Evolutionary conservation across 768 basidiomycete species (phyloP), one percentile per base, ranked within the genome.

Genomic region (Termitomyces sp.): DNA sequence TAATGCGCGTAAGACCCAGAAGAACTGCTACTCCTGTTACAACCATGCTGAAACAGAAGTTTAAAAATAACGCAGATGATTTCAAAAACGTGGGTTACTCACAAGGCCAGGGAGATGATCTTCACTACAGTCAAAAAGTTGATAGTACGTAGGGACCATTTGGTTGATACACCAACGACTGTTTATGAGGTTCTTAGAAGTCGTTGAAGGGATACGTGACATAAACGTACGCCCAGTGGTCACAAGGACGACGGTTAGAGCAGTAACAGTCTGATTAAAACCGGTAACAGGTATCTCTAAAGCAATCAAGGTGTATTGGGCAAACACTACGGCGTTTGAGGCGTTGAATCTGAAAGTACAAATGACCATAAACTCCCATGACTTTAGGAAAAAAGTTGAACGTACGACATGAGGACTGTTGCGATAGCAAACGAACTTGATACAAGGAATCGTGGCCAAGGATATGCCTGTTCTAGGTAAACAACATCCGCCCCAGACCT

Each of bases 11-110:
- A 37, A 76, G 65, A 7, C 85, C 85, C 2, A 75, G 71, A 4
- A 88, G 71, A 4, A 87, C 86, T 7, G 81, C 82, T 73, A 82
- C 77, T 59, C 81, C 81, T 0, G 82, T 77, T 27, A 82, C 62
- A 4, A 83, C 80, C 46, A 87, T 67, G 40, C 73, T 73, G 51
- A 38, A 25, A 46, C 38, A 27, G 43, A 25, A 19, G 35, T 46
- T 46, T 38, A 25, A 34, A 45, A 34, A 45, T 21, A 16, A 27
- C 17, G 32, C 8, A 10, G 46, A 29, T 58, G 17, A 25, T 6
- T 29, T 29, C 29, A 29, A 29, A 4, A 29, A 46, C 72, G 43
- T 54, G 72, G n/a, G n/a, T n/a, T n/a, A n/a, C n/a, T n/a, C n/a
- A n/a, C 72, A 74, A 69, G 17, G 59, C 50, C 25, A 74, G 56